These are phyloP conservation scores for Rhodomyrtus tomentosa DNA, from an alignment of 345 rosid species.

Conservation along the genomic window DNA sequence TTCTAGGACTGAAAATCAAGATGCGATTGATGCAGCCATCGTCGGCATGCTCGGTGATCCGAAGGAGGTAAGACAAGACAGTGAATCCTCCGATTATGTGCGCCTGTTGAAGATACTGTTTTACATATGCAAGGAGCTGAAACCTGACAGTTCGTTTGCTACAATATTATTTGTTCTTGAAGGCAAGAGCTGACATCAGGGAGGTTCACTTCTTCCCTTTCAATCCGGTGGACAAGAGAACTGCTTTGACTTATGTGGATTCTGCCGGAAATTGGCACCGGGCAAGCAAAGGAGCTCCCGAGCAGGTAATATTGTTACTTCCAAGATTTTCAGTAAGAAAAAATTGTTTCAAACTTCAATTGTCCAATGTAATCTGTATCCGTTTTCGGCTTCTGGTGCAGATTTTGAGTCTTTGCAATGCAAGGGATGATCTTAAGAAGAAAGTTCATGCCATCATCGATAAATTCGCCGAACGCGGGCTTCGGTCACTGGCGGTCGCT, in stretches of 20 bases:
- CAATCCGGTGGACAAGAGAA: conserved; percentile 26
- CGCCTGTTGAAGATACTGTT: neutral
- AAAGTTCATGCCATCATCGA: conserved; percentile 17
- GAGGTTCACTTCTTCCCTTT: conserved; percentile 32
- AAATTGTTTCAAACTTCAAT: neutral
- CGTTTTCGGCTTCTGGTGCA: neutral
- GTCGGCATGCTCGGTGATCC: conserved; percentile 27
- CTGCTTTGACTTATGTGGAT: conserved; percentile 26
- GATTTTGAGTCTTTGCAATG: conserved; percentile 17
- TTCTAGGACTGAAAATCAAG: conserved; percentile 29
- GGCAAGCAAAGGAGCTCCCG: conserved; percentile 29
- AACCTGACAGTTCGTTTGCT: neutral
- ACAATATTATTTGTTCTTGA: neutral
- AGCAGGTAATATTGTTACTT: conserved; percentile 12
- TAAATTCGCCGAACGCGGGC: conserved; percentile 28
- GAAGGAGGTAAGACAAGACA: conserved; percentile 10
- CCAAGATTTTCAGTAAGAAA: neutral
- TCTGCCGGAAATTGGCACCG: conserved; percentile 20
- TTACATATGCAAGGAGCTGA: neutral
- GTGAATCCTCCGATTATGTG: neutral
- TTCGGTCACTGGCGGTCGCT: conserved; percentile 22
- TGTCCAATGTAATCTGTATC: neutral
- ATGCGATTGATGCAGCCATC: conserved; percentile 28
- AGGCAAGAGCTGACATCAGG: conserved; percentile 31
- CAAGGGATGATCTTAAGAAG: conserved; percentile 13